Evolutionary conservation across 768 basidiomycete species (phyloP), one percentile per base, ranked within the genome.

Genomic region (Leccinum disarticulatum): DNA sequence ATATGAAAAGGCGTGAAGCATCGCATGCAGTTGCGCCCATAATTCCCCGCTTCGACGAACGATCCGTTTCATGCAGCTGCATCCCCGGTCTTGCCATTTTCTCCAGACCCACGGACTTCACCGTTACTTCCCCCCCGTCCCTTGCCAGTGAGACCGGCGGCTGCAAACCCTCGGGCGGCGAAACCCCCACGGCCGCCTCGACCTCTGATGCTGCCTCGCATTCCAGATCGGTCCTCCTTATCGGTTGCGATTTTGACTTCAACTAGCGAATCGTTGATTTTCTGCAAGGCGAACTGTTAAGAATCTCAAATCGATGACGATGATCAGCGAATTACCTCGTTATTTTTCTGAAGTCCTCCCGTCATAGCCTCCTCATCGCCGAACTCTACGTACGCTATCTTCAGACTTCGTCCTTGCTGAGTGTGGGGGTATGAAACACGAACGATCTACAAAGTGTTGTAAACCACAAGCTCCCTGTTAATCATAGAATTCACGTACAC

Each of bases 301-400:
- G 31, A 8, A 25, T 22, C 25, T 25, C 36, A 28, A 56, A 54
- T 46, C 46, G 36, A 28, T 8, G 6, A 30, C 17, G 36, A 30
- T 17, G 25, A 74, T 81, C 5, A 6, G 22, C 11, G 6, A 31
- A 19, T 59, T 62, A 93, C 93, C 73, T 87, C 86, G 27, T 80
- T 82, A 63, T 91, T 88, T 66, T 86, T 89, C 49, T 83, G 86
- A 22, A 95, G 75, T 0, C 88, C 94, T 19, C 79, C 82, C 65
- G 85, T 90, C 90, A 95, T 91, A 10, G 86, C 79, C 50, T 89
- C 90, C 67, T 95, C 93, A 66, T 92, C 90, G 4, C 85, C 88
- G 73, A 96, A 97, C 69, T 96, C 95, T 55, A 97, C 84, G 69
- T 93, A 97, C 2, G 87, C 91, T 58, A 93, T 78, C 64, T 81